Conservation (phyloP, 2,329 filamentous ascomycete species). For the Beauveria caledonica region DNA sequence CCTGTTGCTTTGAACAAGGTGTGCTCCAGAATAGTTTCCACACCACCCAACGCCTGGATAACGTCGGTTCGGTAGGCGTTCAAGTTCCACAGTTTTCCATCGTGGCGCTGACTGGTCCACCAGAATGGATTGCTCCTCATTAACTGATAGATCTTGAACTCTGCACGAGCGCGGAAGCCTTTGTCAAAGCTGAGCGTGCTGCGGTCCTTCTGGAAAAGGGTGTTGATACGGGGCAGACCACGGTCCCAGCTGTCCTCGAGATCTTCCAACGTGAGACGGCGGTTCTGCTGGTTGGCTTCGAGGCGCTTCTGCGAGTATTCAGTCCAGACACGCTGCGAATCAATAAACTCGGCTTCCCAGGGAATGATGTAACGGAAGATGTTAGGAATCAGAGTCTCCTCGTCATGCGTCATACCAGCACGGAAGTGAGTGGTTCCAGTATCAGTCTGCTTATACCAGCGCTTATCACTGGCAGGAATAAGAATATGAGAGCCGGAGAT, state of each 20-base stretch:
- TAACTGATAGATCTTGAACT: conserved; percentile 97
- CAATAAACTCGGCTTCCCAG: conserved; percentile 98
- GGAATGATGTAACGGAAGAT: conserved; percentile 99
- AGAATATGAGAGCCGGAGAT: conserved; percentile 97
- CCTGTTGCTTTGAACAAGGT: conserved; percentile 95
- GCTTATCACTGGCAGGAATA: conserved; percentile 94
- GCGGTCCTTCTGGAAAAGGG: conserved; percentile 95
- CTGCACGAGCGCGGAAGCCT: conserved; percentile 87
- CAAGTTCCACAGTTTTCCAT: conserved; percentile 95
- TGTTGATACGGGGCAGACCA: conserved; percentile 95
- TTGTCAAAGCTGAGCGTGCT: conserved; percentile 98
- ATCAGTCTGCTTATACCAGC: conserved; percentile 97
- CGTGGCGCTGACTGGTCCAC: conserved; percentile 97
- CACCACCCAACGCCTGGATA: conserved; percentile 90
- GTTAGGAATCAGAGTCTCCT: conserved; percentile 95
- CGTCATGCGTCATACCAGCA: conserved; percentile 95
- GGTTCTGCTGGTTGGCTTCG: conserved; percentile 95
- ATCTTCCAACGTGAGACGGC: conserved; percentile 88
- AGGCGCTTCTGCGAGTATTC: conserved; percentile 97
- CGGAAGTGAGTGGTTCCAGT: conserved; percentile 95
- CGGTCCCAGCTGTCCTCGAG: conserved; percentile 98
- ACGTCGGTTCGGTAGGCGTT: conserved; percentile 95
- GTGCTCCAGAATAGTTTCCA: conserved; percentile 96
- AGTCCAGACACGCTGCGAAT: conserved; percentile 97
- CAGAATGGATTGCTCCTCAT: conserved; percentile 99